Evolutionary conservation across 495 filamentous ascomycete species (phyloP).

Genomic region (Trichoderma erinaceum): DNA sequence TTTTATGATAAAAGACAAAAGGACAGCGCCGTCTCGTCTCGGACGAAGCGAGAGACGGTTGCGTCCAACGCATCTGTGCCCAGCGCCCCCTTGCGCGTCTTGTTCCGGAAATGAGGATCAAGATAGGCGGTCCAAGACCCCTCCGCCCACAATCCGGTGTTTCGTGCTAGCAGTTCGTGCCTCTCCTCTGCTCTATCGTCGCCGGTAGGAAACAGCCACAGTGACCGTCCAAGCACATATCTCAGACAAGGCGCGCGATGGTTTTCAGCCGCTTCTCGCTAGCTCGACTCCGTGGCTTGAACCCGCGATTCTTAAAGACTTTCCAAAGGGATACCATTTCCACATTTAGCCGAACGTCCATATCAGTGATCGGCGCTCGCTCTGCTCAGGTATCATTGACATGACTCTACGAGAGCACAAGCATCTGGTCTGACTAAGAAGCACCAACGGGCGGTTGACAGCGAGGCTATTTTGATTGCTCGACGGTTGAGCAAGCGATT

Average conservation of each 20-base stretch:
- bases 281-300: not conserved
- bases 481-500: not conserved
- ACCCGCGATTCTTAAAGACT: not conserved
- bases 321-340: not conserved
- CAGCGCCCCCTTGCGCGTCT: not conserved
- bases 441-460: not conserved
- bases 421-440: conserved; percentile 8
- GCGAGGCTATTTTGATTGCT: not conserved
- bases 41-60: conserved; percentile 5
- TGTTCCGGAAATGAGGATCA: not conserved
- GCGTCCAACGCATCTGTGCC: conserved; percentile 8
- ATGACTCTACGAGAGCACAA: not conserved
- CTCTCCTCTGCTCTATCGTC: not conserved
- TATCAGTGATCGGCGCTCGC: conserved; percentile 1
- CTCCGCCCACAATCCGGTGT: not conserved
- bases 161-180: not conserved
- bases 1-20: conserved; percentile 10
- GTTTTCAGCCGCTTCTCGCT: conserved; percentile 3
- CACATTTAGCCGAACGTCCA: conserved; percentile 12
- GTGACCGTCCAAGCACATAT: not conserved
- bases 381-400: not conserved
- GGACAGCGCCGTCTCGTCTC: conserved; percentile 8
- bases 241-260: not conserved
- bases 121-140: not conserved
- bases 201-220: not conserved